Evolutionary conservation across 352 stramenopile genomes (phyloP).

Genomic region (Phytophthora tubulina): DNA sequence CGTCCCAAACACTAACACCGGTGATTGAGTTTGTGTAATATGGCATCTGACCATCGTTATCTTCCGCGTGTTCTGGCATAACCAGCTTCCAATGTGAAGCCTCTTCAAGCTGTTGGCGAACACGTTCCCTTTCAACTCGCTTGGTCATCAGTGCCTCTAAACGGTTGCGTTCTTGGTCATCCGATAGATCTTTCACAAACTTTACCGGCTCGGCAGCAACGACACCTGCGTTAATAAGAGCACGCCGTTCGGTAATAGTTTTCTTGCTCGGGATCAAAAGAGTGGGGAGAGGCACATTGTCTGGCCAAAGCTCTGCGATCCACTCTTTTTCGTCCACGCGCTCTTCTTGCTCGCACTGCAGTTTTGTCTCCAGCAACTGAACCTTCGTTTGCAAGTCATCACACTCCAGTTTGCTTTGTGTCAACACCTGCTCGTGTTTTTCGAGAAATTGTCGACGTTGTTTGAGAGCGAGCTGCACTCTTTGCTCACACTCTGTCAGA

Average conservation of each 20-base stretch:
- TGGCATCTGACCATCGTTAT: conserved; percentile 35
- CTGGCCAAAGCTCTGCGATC: conserved; percentile 71
- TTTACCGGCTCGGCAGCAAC: background rate
- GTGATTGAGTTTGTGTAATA: conserved; percentile 74
- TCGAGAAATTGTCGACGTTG: conserved; percentile 10
- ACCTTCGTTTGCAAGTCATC: conserved; percentile 26
- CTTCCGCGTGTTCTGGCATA: conserved; percentile 32
- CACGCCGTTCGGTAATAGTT: background rate
- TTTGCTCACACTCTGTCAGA: conserved; percentile 19
- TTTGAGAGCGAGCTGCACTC: conserved; percentile 18
- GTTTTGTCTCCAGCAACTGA: conserved; percentile 25
- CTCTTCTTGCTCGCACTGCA: conserved; percentile 54
- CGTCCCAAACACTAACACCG: conserved; percentile 65
- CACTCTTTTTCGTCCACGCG: conserved; percentile 71
- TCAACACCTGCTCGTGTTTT: conserved; percentile 10
- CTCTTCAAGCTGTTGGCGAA: conserved; percentile 52
- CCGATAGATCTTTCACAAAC: conserved; percentile 41
- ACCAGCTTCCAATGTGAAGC: conserved; percentile 65
- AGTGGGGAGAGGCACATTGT: conserved; percentile 63
- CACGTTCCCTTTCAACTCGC: conserved; percentile 49
- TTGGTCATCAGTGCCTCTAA: conserved; percentile 54
- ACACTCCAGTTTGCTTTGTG: conserved; percentile 9
- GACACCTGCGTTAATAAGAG: no score
- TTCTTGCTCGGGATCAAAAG: conserved; percentile 58
- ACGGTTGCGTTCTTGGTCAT: conserved; percentile 35